Evolutionary conservation across 768 basidiomycete genomes (phyloP), one percentile per base, ranked within the genome.

Genomic region (Trametes punicea): DNA sequence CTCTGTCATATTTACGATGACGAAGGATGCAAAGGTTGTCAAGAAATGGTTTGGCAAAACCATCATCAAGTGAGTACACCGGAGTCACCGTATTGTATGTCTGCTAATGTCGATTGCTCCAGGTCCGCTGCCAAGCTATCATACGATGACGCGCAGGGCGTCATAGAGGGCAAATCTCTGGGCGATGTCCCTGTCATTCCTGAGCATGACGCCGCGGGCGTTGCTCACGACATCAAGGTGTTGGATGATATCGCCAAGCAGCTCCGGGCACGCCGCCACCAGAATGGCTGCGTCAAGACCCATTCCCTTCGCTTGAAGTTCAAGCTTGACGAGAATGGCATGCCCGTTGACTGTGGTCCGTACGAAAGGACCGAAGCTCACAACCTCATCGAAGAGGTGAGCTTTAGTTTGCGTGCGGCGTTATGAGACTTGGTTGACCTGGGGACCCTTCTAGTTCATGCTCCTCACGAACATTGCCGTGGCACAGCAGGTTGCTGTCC

Each of bases 41-140:
- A 87, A 88, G 64, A 96, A 90, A 67, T 93, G 90, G 88, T 95
- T 96, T 66, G 93, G 90, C 41, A 92, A 90, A 75, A 93, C 92
- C 2, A 81, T 98, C 60, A 85, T 98, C 71, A 90, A 86, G 90
- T 93, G 65, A 62, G 80, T 25, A 18, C 41, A 1, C 6, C n/a
- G 10, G 9, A 8, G 5, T 0, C 11, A 30, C n/a, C 16, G 16
- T 7, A 45, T n/a, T 9, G 44, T 26, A 4, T 26, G 11, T 39
- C 2, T 31, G 9, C 39, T 34, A 15, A 56, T 15, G 13, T 26
- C 2, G 21, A 23, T 16, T 30, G 26, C 48, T 44, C 8, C 67
- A 94, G 92, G 66, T 96, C 96, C 41, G 82, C 88, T 29, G 88
- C 89, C 40, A 90, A 93, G 70, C 74, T 99, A 21, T 78, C 91